phyloP scores from a whole-genome alignment of 208 protist genomes.

The Borovskyia barvae region DNA sequence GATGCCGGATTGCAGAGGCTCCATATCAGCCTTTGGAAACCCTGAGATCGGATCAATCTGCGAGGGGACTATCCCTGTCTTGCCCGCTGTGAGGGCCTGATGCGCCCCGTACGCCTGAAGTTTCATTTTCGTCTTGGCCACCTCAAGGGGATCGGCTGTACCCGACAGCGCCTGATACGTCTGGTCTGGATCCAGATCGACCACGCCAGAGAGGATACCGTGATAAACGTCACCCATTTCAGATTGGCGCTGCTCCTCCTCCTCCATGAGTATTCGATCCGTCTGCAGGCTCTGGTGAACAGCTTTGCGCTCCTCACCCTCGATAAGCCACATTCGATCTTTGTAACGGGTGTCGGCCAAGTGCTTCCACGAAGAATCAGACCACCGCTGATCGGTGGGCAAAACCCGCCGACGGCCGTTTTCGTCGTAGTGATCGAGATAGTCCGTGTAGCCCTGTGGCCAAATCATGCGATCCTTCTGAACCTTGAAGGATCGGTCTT shows the following conservation, averaged over 20 bases:
- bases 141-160: conserved; percentile 78
- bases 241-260: conserved; percentile 76
- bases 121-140: conserved; percentile 87
- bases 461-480: conserved; percentile 91
- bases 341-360: conserved; percentile 83
- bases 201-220: conserved; percentile 69
- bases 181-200: conserved; percentile 86
- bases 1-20: conserved; percentile 73
- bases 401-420: conserved; percentile 79
- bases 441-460: conserved; percentile 90
- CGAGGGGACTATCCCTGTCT: conserved; percentile 23
- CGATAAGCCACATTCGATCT: conserved; percentile 90
- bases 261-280: conserved; percentile 53
- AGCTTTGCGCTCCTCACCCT: conserved; percentile 82
- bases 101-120: conserved; percentile 77
- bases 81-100: conserved; percentile 44
- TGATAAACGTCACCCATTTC: conserved; percentile 83
- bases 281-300: conserved; percentile 78
- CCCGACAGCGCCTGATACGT: conserved; percentile 83
- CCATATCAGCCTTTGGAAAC: conserved; percentile 72
- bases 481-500: conserved; percentile 83
- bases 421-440: conserved; percentile 90
- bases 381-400: conserved; percentile 85
- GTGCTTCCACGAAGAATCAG: conserved; percentile 90
- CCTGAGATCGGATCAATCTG: conserved; percentile 76